Base-by-base conservation (phyloP, 1,284 basidiomycete genomes). In the Butyriboletus regius region DNA sequence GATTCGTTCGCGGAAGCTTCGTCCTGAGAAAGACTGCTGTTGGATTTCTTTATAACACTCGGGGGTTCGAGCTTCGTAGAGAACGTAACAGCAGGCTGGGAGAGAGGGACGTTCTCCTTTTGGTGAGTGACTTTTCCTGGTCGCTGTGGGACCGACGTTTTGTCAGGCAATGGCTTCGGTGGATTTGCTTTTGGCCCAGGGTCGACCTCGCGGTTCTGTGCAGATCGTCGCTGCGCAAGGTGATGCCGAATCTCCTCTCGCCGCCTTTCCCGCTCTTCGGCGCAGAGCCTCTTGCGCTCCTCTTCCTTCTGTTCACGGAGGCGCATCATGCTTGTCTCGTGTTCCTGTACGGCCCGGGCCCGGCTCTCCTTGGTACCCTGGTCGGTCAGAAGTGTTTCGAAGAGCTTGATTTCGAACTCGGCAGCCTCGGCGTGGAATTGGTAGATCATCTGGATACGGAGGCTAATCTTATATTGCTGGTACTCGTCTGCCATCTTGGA, bases 391-490 rank as follows among this genome's bases (percentile, higher is more conserved):
- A 81, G 70, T 8, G 64, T 67, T 40, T 72, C 62, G 4, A 74
- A 70, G 20, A 81, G 70, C 42, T 69, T 61, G 36, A 77, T 70
- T 54, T 78, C 78, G 26, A 72, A 65, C 18, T 68, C 60, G 3
- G 75, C 76, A 5, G 78, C 78, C 37, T 70, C 71, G 8, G 65
- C 64, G 55, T 81, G 78, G 62, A 81, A 81, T 52, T 81, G 74
- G 46, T 70, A 68, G 44, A 81, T 81, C 63, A 78, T 81, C 45
- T 69, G 59, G 34, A 76, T 69, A 26, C 79, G 75, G 14, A 73
- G 68, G 26, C 72, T 59, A 61, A 75, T 67, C 56, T 78, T 79
- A 65, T 74, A 79, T 28, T 65, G 63, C 42, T 76, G 73, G 49
- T 79, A 80, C 1, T 72, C 73, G 5, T 65, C 59, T 7, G 62